Conservation (phyloP, 1,139 yeast genomes). For the Kodamaea alishanica region DNA sequence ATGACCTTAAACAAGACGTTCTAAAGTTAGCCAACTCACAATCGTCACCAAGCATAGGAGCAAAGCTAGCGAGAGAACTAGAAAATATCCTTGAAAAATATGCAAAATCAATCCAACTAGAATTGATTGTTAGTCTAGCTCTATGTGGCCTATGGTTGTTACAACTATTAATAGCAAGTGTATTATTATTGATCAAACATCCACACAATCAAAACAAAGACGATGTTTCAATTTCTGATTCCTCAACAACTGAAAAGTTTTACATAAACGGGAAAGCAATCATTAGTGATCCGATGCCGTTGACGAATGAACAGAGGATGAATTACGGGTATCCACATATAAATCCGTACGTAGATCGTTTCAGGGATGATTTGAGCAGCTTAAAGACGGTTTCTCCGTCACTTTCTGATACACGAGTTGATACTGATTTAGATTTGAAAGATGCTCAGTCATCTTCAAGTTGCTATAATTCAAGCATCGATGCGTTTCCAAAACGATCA, state of each 20-base stretch:
- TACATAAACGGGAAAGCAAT: slow-evolving; percentile 1
- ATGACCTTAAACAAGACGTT: slow-evolving; percentile 4
- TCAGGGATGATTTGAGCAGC: not conserved
- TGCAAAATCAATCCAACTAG: slow-evolving; percentile 34
- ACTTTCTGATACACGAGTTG: slow-evolving; percentile 2
- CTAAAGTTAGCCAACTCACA: slow-evolving; percentile 2
- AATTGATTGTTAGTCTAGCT: slow-evolving; percentile 42
- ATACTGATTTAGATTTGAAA: not conserved
- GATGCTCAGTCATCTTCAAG: slow-evolving; percentile 5
- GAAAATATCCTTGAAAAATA: slow-evolving; percentile 27
- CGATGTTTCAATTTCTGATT: slow-evolving; percentile 1
- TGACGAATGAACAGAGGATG: slow-evolving; percentile 25
- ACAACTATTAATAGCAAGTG: slow-evolving; percentile 39
- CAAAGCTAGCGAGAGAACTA: slow-evolving; percentile 17
- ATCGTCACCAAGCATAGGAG: not conserved
- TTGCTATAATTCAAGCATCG: slow-evolving; percentile 2
- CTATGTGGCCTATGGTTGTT: slow-evolving; percentile 48
- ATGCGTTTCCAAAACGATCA: slow-evolving; percentile 4
- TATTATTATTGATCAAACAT: slow-evolving; percentile 10
- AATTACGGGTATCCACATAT: slow-evolving; percentile 32
- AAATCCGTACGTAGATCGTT: slow-evolving; percentile 14
- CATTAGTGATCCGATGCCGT: slow-evolving; percentile 32
- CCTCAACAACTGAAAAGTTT: slow-evolving; percentile 1
- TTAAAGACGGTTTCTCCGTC: not conserved
- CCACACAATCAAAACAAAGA: not conserved